Evolutionary conservation across 202 grass and related monocot species (phyloP), one percentile per base, ranked within the genome.

Genomic region (Panicum virgatum): DNA sequence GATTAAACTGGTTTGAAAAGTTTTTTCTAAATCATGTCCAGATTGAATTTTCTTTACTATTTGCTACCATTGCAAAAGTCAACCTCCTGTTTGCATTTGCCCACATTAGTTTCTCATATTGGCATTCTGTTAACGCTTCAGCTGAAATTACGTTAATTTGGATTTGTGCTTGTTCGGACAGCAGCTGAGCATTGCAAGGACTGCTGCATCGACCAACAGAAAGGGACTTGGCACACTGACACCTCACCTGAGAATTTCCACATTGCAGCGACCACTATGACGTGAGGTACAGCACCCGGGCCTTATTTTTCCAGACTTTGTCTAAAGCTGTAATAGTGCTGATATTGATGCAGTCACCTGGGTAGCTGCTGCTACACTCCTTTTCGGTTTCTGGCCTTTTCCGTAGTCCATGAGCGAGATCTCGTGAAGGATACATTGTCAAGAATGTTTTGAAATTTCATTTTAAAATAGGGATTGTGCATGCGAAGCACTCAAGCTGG

Each of bases 151-250:
- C 48, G n/a, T n/a, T n/a, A 18, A 75, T 66, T 57, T 84, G 51
- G 72, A 60, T 68, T 50, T 48, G 20, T 76, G 23, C 30, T 76
- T 22, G 22, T 48, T 3, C 2, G 10, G 62, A 77, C 20, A 60
- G 47, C 39, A 84, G 50, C 72, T 27, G 26, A 67, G 63, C 48
- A 68, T 84, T 84, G 69, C 62, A 59, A 59, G 51, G 48, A 76
- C 62, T 5, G 50, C 81, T 57, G 29, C 60, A 75, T 47, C 5
- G 5, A 64, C 27, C 11, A 7, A 20, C 39, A 47, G 63, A 38
- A 46, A 84, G 39, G 72, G 82, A 69, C 12, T 66, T 1, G 12
- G 29, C 44, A 44, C 69, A 63, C 69, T 52, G 69, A 19, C 50
- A 34, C 66, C 0, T 14, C 50, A 47, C 12, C 3, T 59, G 36